Base-by-base conservation (phyloP, 1,284 basidiomycete genomes). In the Ustilago lituana region DNA sequence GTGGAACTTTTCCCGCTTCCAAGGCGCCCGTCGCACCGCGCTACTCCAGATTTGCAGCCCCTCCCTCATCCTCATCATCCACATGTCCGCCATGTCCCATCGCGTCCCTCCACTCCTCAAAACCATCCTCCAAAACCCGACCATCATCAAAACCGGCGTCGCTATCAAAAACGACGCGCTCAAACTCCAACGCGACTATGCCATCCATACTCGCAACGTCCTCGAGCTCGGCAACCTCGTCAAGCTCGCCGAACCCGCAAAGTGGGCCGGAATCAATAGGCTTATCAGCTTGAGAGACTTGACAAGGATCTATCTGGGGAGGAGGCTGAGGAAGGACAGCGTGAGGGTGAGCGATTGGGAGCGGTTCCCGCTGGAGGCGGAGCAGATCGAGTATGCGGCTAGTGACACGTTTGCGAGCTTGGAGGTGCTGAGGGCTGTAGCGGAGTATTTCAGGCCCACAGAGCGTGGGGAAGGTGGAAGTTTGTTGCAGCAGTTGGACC, bases 341-440 rank as follows among this genome's bases (percentile, higher is more conserved):
- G 64, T 74, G 4, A 59, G 77, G 20, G 47, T 55, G 15, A 69
- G 71, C 33, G 48, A 65, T 33, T 79, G 77, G 77, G 54, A 65
- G 17, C 37, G n/a, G 5, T 49, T 33, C 2, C 63, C 60, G 6
- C 44, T 79, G 35, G 40, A 44, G 1, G 38, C 45, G 6, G 40
- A 54, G 17, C 77, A 79, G 51, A 48, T 69, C n/a, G 64, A 69
- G 36, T 79, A 79, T 46, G 77, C 77, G 3, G 76, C 76, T 0
- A 70, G 56, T 41, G 77, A 79, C 32, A 71, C 69, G 3, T 74
- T 74, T 36, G 76, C 58, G 1, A 54, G 71, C 24, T 50, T 79
- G 27, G 77, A 79, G 39, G 43, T 79, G 14, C 44, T 74, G 12
- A 64, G 74, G 20, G 68, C 57, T 0, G 26, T 74, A 0, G 17